These are phyloP conservation scores for Chlorella sp. DNA, from an alignment of 139 green algal genomes.

Conservation along the genomic window DNA sequence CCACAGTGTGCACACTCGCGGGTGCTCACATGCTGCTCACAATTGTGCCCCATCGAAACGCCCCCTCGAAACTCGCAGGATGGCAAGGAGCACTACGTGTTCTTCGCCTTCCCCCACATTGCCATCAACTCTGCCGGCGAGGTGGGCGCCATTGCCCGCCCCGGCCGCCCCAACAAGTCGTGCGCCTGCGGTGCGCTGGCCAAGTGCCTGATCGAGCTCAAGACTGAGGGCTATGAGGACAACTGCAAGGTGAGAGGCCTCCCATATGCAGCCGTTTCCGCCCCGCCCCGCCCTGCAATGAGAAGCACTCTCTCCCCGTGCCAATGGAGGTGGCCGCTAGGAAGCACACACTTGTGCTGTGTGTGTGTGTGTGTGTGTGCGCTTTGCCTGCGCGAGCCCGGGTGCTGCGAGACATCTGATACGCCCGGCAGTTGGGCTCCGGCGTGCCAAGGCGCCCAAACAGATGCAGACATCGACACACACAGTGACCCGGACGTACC, in stretches of 20 bases:
- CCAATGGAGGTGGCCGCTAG: no score
- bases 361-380: not conserved
- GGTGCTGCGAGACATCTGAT: not conserved
- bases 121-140: conserved; percentile 64
- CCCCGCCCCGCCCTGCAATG: not conserved
- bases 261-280: not conserved
- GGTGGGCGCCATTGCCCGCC: conserved; percentile 64
- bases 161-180: conserved; percentile 42
- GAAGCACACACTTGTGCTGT: not conserved
- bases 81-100: conserved; percentile 81
- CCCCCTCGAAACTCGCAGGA: conserved; percentile 11
- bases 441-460: no score
- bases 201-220: conserved; percentile 33
- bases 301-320: not conserved
- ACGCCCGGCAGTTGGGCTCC: no score
- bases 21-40: not conserved
- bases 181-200: conserved; percentile 80
- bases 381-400: not conserved
- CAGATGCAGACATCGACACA: no score
- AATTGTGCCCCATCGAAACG: not conserved
- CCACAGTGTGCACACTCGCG: not conserved
- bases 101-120: conserved; percentile 91
- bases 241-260: conserved; percentile 31
- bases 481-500: not conserved
- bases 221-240: conserved; percentile 35